These are phyloP conservation scores for Hibiscus tridactylites DNA, from an alignment of 345 rosid genomes.

Conservation along the genomic window DNA sequence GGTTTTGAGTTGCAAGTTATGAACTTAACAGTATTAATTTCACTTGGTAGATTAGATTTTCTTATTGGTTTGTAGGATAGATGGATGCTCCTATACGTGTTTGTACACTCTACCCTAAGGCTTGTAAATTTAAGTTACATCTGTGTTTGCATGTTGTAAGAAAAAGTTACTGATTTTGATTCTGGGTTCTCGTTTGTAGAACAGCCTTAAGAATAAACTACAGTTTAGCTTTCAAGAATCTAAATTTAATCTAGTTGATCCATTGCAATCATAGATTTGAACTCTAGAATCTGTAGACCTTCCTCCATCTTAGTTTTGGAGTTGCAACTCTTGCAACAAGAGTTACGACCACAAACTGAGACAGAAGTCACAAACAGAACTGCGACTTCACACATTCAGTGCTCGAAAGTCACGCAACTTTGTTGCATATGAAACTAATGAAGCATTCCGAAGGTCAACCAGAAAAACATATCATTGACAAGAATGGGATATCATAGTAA, in stretches of 20 bases:
- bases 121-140: background rate
- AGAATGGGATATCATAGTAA: background rate
- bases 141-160: background rate
- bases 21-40: conserved; percentile 21
- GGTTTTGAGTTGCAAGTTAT: conserved; percentile 38
- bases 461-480: background rate
- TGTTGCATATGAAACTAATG: background rate
- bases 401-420: too few relatives aligned
- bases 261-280: background rate
- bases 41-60: conserved; percentile 13
- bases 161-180: background rate
- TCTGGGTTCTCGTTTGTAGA: background rate
- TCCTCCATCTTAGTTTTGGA: background rate
- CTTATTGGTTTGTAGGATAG: conserved; percentile 9
- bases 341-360: too few relatives aligned
- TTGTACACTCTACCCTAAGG: background rate
- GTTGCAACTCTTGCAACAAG: too few relatives aligned
- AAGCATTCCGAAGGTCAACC: background rate
- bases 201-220: background rate
- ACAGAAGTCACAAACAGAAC: too few relatives aligned
- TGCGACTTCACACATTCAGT: too few relatives aligned
- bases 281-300: background rate
- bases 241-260: background rate
- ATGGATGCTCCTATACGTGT: background rate
- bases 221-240: background rate